Evolutionary conservation across 1,284 basidiomycete species (phyloP).

Genomic region (Ganoderma sinense): DNA sequence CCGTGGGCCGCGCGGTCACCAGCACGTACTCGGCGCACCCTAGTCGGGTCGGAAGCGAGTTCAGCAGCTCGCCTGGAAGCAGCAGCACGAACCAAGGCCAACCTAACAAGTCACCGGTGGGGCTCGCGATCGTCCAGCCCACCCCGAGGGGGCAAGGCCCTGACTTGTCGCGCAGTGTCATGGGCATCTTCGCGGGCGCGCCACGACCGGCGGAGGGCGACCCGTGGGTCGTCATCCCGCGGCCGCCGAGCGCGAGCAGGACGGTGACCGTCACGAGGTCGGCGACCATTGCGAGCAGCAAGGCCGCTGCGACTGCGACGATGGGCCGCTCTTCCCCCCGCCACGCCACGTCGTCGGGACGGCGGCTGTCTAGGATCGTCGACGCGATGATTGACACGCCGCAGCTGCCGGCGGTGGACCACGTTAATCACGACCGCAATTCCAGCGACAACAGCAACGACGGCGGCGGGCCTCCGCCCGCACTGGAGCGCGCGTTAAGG

Average conservation of each 20-base stretch:
- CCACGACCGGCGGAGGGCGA: conserved; percentile 55
- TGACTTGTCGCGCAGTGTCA: conserved; percentile 50
- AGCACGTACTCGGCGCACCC: conserved; percentile 53
- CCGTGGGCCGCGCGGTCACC: conserved; percentile 78
- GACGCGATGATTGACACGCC: conserved; percentile 39
- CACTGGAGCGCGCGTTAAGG: conserved; percentile 75
- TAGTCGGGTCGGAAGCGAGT: conserved; percentile 27
- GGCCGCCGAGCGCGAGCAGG: conserved; percentile 31
- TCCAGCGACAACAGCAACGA: conserved; percentile 31
- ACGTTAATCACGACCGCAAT: conserved; percentile 44
- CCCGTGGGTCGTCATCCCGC: conserved; percentile 73
- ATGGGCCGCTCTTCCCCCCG: conserved; percentile 36
- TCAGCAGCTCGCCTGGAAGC: conserved; percentile 14
- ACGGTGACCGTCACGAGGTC: conserved; percentile 31
- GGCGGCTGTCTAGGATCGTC: conserved; percentile 37
- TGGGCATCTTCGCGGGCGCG: conserved; percentile 89
- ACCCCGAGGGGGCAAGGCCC: conserved; percentile 10
- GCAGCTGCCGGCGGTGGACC: conserved; percentile 2
- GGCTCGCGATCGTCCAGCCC: conserved; percentile 23
- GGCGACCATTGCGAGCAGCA: conserved; percentile 24
- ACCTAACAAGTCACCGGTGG: conserved; percentile 18
- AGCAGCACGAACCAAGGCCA: conserved; percentile 10
- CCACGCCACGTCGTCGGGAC: conserved; percentile 22
- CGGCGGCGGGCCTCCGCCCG: conserved; percentile 28
- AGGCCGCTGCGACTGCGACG: conserved; percentile 27